Conservation (phyloP, 345 rosid species). For the Brassica incana region DNA sequence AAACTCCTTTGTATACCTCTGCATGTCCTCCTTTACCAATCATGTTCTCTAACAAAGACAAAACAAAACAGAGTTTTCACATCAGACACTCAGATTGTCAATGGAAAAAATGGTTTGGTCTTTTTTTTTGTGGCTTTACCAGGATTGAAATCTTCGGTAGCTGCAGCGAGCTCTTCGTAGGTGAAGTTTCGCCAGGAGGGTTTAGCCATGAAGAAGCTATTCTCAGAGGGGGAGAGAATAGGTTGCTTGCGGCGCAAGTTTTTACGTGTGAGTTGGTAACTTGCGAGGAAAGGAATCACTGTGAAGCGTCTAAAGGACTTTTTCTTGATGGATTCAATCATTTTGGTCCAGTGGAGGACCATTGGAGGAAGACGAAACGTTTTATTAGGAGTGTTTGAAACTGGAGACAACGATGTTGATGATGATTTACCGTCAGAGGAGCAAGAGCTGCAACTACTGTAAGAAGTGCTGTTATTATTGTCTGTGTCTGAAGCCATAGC, state of each 20-base stretch:
- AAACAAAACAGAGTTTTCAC: background rate
- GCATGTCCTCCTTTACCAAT: conserved; percentile 93
- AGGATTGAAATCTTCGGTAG: conserved; percentile 66
- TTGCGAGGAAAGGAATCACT: conserved; percentile 45
- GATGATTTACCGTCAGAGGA: conserved; percentile 39
- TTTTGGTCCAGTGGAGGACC: conserved; percentile 56
- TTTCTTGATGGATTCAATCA: conserved; percentile 55
- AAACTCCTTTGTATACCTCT: conserved; percentile 72
- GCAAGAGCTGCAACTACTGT: conserved; percentile 36
- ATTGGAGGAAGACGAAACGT: conserved; percentile 26
- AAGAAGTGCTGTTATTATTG: conserved; percentile 40
- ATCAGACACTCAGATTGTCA: background rate
- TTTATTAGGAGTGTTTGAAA: conserved; percentile 10
- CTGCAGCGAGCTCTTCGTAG: conserved; percentile 57
- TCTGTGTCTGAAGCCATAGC: conserved; percentile 44
- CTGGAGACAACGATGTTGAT: conserved; percentile 20
- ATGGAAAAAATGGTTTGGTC: background rate
- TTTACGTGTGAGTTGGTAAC: conserved; percentile 45
- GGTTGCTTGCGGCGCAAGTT: conserved; percentile 53
- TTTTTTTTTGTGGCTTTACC: conserved; percentile 39
- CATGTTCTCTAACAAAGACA: conserved; percentile 58
- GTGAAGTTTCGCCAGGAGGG: conserved; percentile 82
- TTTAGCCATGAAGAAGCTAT: conserved; percentile 41
- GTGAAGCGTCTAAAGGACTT: conserved; percentile 56
- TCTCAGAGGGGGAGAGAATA: conserved; percentile 37